Percentiles rank a stretch among this genome's conserved stretches.
Conservation (phyloP, 2,329 filamentous ascomycete genomes). For the Neurospora sp. region DNA sequence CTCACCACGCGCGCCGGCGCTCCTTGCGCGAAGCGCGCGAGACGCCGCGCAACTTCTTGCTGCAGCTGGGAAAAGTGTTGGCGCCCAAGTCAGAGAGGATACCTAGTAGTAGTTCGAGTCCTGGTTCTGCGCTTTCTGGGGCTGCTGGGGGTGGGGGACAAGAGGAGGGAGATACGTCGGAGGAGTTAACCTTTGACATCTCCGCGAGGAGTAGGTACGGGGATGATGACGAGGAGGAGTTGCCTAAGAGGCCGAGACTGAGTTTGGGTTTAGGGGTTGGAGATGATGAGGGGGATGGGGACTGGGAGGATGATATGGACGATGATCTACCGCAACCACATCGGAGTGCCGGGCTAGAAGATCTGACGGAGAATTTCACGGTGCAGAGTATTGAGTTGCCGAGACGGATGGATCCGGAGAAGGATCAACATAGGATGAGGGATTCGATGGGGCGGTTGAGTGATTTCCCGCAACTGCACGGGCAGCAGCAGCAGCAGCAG, state of each 20-base stretch:
- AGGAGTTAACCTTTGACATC: not conserved
- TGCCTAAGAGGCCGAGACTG: constrained; percentile 17
- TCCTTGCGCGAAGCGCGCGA: constrained; percentile 47
- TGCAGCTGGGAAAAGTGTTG: constrained; percentile 43
- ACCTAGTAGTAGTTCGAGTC: constrained; percentile 35
- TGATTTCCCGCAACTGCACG: constrained; percentile 32
- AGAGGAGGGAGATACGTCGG: constrained; percentile 13
- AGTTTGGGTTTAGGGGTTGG: constrained; percentile 4
- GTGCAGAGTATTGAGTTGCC: constrained; percentile 51
- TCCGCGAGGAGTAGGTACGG: not conserved
- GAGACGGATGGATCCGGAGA: constrained; percentile 40
- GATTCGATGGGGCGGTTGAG: constrained; percentile 44
- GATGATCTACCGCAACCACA: constrained; percentile 47
- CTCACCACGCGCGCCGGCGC: constrained; percentile 45
- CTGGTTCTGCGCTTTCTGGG: constrained; percentile 10
- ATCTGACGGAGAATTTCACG: constrained; percentile 42
- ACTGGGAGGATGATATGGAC: constrained; percentile 34
- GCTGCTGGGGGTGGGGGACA: constrained; percentile 7
- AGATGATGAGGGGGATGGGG: constrained; percentile 20
- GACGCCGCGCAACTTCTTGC: constrained; percentile 43
- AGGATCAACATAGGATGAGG: constrained; percentile 28
- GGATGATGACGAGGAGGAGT: constrained; percentile 16
- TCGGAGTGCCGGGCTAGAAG: constrained; percentile 43
- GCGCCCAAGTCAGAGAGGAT: constrained; percentile 38
- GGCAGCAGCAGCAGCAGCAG: constrained; percentile 18